Conservation (phyloP, 768 basidiomycete species). For the Coprinellus micaceus region DNA sequence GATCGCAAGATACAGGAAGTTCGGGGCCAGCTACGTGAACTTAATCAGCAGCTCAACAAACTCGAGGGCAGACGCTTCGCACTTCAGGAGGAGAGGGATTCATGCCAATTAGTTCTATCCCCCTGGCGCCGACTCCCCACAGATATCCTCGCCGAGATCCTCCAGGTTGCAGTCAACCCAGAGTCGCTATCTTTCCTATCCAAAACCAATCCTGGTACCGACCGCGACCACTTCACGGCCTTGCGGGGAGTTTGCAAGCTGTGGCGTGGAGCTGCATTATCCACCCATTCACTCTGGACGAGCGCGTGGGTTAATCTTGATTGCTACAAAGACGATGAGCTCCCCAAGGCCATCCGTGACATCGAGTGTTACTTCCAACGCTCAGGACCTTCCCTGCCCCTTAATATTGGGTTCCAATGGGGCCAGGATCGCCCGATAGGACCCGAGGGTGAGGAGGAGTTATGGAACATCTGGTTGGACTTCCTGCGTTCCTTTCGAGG, state of each 20-base stretch:
- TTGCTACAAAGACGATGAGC: not conserved
- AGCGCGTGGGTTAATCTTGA: not conserved
- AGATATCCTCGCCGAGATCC: not conserved
- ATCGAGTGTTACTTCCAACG: not conserved
- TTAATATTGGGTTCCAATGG: not conserved
- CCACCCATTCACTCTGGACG: not conserved
- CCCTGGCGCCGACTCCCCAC: slow-evolving; percentile 1
- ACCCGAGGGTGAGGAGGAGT: not conserved
- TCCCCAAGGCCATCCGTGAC: not conserved
- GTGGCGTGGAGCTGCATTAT: not conserved
- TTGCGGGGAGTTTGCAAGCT: not conserved
- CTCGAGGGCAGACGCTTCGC: not conserved
- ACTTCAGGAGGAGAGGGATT: not conserved
- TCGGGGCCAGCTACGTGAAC: not conserved
- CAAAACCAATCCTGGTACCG: not conserved
- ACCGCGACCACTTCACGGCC: not conserved
- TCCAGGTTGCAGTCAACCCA: not conserved
- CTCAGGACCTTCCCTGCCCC: not conserved
- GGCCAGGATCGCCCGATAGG: not conserved
- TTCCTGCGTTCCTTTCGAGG: not conserved
- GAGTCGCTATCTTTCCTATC: not conserved
- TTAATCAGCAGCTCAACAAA: not conserved
- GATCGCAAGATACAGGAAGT: not conserved
- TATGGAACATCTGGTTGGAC: not conserved
- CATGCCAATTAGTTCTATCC: not conserved